Evolutionary conservation across 192 early-diverging fungal genomes (phyloP).

Genomic region (Coemansia sp.): DNA sequence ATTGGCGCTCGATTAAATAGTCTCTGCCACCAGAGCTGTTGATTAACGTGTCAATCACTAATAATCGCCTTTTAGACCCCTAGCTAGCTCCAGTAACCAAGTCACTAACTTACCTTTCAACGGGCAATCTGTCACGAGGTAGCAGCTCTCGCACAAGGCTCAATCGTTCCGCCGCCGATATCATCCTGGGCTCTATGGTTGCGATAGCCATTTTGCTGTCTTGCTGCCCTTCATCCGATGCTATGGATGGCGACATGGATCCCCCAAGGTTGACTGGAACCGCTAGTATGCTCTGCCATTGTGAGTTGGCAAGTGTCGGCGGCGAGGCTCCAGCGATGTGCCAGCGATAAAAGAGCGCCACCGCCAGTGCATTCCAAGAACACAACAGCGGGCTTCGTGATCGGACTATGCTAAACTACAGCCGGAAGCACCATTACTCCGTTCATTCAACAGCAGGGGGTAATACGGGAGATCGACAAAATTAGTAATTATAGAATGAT

Average conservation of each 20-base stretch:
- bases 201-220: conserved; percentile 1
- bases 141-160: conserved; percentile 36
- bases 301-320: conserved; percentile 35
- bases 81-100: background rate
- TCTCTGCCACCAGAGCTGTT: background rate
- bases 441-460: background rate
- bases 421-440: background rate
- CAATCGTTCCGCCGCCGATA: conserved; percentile 24
- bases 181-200: conserved; percentile 10
- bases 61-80: background rate
- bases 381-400: conserved; percentile 48
- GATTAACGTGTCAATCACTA: background rate
- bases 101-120: conserved; percentile 35
- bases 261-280: conserved; percentile 6
- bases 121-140: conserved; percentile 29
- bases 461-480: background rate
- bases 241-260: conserved; percentile 4
- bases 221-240: background rate
- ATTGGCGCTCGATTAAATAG: background rate
- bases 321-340: conserved; percentile 28
- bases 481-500: background rate
- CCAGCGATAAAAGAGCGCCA: conserved; percentile 50
- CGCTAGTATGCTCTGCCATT: conserved; percentile 39
- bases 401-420: conserved; percentile 54
- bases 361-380: conserved; percentile 44